Base-by-base conservation (phyloP, 2,329 filamentous ascomycete species). In the Sclerotiophoma versabilis region DNA sequence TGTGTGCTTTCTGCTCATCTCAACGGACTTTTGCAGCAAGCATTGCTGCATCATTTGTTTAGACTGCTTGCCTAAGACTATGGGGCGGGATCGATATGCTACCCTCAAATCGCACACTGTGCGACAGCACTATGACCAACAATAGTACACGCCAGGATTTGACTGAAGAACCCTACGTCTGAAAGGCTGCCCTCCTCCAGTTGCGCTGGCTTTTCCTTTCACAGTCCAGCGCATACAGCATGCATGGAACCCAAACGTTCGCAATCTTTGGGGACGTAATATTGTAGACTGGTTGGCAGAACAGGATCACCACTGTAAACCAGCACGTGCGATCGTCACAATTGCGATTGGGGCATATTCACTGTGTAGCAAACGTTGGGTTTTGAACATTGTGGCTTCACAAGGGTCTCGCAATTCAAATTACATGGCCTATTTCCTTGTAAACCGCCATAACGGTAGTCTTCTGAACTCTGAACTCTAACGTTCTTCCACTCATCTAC, bases 301-400 rank as follows among this genome's bases (percentile, higher is more conserved):
- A 37, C 4, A 37, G 17, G 11, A 22, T 6, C 2, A 11, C 11
- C n/a, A 23, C 19, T 22, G 4, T 19, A 7, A 20, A 25, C 15
- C 2, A 36, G 30, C 23, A 51, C 12, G 41, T n/a, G 25, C 19
- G 17, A 9, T 5, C 22, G 32, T 29, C 25, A 20, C 12, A 15
- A n/a, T 26, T 15, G 11, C n/a, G 20, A 32, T 15, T 17, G 14
- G 15, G 10, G 20, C 11, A 22, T 12, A 41, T 39, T 45, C 42
- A 52, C 49, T 51, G 23, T 46, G 17, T 17, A 29, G 34, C 41
- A 34, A 39, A 39, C 41, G 5, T 15, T 39, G n/a, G 4, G 8
- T 14, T 15, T 15, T 32, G 15, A 29, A 12, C 5, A 39, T 19
- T 20, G 23, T 41, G 23, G 22, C 41, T 46, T 46, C 48, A 52